Base-by-base conservation (phyloP, 306 rosid genomes). In the Delonix regia region DNA sequence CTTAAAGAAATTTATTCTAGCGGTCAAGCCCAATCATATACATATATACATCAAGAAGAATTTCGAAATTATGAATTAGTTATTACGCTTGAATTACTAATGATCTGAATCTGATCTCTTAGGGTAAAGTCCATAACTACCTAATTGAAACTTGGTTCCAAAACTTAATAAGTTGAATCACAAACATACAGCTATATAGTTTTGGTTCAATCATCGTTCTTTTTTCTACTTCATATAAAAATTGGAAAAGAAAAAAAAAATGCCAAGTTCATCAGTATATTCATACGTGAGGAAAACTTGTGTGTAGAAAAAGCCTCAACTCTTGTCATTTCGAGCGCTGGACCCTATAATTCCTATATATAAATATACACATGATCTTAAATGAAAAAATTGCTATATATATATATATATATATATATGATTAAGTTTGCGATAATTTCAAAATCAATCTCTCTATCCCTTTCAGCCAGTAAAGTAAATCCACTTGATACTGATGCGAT, bases 401-500 rank as follows among this genome's bases (percentile, higher is more conserved):
- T 38, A 38, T 7, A 38, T 48, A 45, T n/a, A n/a, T n/a, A 6
- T 34, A 34, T n/a, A 16, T 9, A 44, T 6, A n/a, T 49, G 24
- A 69, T 69, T 30, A 78, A 60, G 16, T 33, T 22, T 25, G 53
- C 53, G 56, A 61, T 62, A 71, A 30, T 47, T 52, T 56, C 19
- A 2, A 24, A 33, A 62, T 49, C 19, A 64, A 63, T 28, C 11
- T 57, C 44, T 38, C 12, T 13, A 59, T 74, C 71, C 47, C 44
- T 79, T 61, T 79, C 76, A 38, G 19, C 0, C 19, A 78, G 53
- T 15, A 14, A n/a, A 75, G 64, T 15, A 19, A 51, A 45, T 76
- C 81, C 55, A 77, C 55, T 71, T 70, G 63, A 15, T 69, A 16
- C 27, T 41, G 80, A 41, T 42, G 56, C 51, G 44, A 68, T 33